These are phyloP conservation scores for Leishmania tropica DNA, from an alignment of 208 protist species.

Conservation along the genomic window DNA sequence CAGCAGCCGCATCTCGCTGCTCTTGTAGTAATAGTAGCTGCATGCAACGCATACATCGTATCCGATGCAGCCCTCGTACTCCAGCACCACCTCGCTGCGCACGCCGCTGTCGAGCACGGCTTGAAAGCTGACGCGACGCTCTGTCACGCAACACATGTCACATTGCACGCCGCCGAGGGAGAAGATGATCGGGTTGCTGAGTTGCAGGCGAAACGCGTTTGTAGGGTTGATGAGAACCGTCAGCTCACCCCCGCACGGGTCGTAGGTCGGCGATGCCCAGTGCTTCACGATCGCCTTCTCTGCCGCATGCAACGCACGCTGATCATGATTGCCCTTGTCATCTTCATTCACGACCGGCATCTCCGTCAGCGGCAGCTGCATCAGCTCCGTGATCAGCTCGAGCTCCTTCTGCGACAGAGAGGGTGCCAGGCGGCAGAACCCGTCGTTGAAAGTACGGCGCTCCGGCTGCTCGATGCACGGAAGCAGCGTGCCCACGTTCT, in stretches of 20 bases:
- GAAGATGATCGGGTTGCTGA: slow-evolving; percentile 27
- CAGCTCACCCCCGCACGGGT: slow-evolving; percentile 23
- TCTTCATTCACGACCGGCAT: background rate
- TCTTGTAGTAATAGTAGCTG: slow-evolving; percentile 43
- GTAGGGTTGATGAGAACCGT: slow-evolving; percentile 27
- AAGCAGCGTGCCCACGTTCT: slow-evolving; percentile 11
- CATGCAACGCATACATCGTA: slow-evolving; percentile 56
- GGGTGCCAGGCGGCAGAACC: slow-evolving; percentile 18
- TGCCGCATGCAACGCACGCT: background rate
- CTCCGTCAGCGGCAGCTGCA: slow-evolving; percentile 32
- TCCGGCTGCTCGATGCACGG: slow-evolving; percentile 33
- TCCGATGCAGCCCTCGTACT: slow-evolving; percentile 20
- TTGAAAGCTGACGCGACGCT: slow-evolving; percentile 24
- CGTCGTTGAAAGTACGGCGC: slow-evolving; percentile 20
- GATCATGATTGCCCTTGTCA: background rate
- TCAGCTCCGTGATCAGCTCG: slow-evolving; percentile 14
- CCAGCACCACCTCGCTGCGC: slow-evolving; percentile 20
- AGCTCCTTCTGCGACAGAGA: slow-evolving; percentile 13
- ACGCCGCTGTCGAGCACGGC: slow-evolving; percentile 33
- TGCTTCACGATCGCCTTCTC: slow-evolving; percentile 18
- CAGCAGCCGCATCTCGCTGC: slow-evolving; percentile 28
- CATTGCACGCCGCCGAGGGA: slow-evolving; percentile 16
- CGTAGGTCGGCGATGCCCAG: slow-evolving; percentile 30
- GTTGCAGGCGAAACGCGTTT: slow-evolving; percentile 31
- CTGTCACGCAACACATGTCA: slow-evolving; percentile 30